These are phyloP conservation scores for Lactarius indigo DNA, from an alignment of 768 basidiomycete genomes.

Conservation along the genomic window DNA sequence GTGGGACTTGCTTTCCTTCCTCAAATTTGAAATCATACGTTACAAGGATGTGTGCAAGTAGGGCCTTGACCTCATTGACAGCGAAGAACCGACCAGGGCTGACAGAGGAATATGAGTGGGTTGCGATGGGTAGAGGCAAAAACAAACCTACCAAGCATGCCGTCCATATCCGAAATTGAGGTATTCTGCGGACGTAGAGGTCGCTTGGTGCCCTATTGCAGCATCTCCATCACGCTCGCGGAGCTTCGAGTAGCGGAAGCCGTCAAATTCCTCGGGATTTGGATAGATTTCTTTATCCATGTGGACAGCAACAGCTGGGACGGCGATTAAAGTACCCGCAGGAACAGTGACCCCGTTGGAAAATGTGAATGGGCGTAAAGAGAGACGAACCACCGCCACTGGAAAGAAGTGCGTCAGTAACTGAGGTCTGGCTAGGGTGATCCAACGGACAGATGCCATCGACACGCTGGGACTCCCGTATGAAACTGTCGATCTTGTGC, in stretches of 20 bases:
- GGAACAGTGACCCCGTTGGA: constrained; percentile 38
- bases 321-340: constrained; percentile 37
- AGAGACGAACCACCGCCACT: constrained; percentile 27
- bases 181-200: constrained; percentile 31
- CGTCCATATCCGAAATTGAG: constrained; percentile 32
- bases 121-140: neutral
- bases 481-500: constrained; percentile 29
- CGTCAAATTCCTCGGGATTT: constrained; percentile 40
- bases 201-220: constrained; percentile 27
- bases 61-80: constrained; percentile 26
- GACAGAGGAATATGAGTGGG: neutral
- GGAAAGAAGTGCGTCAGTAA: neutral
- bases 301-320: constrained; percentile 36
- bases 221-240: constrained; percentile 26
- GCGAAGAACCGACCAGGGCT: constrained; percentile 32
- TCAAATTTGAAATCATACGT: constrained; percentile 30
- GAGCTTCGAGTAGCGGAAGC: constrained; percentile 39
- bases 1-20: constrained; percentile 18
- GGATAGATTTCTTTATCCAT: constrained; percentile 41
- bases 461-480: constrained; percentile 28
- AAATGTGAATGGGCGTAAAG: constrained; percentile 31
- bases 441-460: constrained; percentile 8
- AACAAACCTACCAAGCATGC: constrained; percentile 27
- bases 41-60: constrained; percentile 29
- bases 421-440: neutral